Evolutionary conservation across 345 rosid genomes (phyloP).

Genomic region (Raphanus raphanistrum): DNA sequence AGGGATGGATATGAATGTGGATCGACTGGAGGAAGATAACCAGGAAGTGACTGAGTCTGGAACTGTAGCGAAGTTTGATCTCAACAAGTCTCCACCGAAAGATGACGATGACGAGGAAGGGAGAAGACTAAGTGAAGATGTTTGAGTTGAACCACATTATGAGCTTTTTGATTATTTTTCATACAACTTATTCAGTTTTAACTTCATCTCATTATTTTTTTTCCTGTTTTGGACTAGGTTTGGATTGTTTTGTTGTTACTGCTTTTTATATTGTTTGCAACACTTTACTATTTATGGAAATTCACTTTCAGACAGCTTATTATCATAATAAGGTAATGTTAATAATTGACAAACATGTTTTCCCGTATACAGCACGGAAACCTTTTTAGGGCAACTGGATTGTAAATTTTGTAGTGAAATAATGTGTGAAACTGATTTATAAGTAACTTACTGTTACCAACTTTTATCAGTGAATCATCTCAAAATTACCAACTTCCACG

Average conservation of each 20-base stretch:
- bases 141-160: not conserved
- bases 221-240: not conserved
- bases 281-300: not conserved
- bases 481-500: not conserved
- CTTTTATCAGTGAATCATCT: too few species aligned
- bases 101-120: conserved; percentile 5
- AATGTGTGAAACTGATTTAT: not conserved
- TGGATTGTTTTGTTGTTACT: not conserved
- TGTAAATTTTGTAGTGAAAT: not conserved
- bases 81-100: conserved; percentile 30
- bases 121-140: not conserved
- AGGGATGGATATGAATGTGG: conserved; percentile 25
- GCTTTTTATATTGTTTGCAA: not conserved
- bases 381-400: not conserved
- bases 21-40: not conserved
- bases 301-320: not conserved
- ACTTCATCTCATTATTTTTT: not conserved
- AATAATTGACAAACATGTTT: not conserved
- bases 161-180: not conserved
- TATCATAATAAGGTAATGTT: not conserved
- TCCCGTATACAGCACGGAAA: not conserved
- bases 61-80: conserved; percentile 2
- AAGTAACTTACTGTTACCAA: too few species aligned
- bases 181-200: not conserved
- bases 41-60: not conserved